phyloP scores from a whole-genome alignment of 208 protist genomes.

The Acanthamoeba healyi region DNA sequence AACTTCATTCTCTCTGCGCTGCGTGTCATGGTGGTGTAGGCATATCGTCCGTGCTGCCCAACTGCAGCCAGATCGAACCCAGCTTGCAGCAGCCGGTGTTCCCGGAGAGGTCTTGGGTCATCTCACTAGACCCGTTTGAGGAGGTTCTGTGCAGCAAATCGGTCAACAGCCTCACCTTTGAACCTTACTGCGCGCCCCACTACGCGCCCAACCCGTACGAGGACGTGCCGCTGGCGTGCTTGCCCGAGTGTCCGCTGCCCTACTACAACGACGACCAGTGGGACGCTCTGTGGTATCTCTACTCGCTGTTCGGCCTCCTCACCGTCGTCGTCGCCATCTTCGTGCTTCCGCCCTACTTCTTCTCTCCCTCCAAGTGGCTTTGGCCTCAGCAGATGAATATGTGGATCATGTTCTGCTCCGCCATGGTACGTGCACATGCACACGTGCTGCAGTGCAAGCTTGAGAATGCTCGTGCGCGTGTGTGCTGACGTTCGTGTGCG shows the following conservation, averaged over 20 bases:
- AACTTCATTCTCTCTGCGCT: not conserved
- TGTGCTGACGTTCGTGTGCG: too few relatives aligned
- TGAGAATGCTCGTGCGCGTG: not conserved
- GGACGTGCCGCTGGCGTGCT: not conserved
- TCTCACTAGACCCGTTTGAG: too few relatives aligned
- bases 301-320: slow-evolving; percentile 18
- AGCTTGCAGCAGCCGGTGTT: too few relatives aligned
- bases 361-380: not conserved
- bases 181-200: not conserved
- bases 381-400: slow-evolving; percentile 38
- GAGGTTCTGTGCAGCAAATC: not conserved
- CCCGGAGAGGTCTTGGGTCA: too few relatives aligned
- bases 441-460: too few relatives aligned
- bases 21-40: not conserved
- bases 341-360: slow-evolving; percentile 38
- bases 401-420: slow-evolving; percentile 35
- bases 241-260: not conserved
- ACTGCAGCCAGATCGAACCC: not conserved
- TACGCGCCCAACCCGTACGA: not conserved
- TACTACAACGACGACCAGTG: slow-evolving; percentile 26
- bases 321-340: slow-evolving; percentile 38
- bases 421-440: too few relatives aligned
- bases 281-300: slow-evolving; percentile 24
- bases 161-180: not conserved
- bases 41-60: not conserved